These are phyloP conservation scores for Rosa chinensis DNA, from an alignment of 306 rosid species.

Conservation along the genomic window DNA sequence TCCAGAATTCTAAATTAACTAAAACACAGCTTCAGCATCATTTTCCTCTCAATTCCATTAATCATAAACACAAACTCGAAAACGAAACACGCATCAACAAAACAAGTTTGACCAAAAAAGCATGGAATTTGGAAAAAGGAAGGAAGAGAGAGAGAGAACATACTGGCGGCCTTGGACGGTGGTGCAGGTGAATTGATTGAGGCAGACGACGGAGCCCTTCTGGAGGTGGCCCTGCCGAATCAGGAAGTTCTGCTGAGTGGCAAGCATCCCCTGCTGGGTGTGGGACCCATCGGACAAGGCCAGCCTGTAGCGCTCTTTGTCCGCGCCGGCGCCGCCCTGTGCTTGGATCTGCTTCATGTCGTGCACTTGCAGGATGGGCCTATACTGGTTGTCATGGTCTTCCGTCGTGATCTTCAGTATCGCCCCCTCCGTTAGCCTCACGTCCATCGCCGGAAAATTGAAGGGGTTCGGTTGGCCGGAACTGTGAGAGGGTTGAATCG, in stretches of 20 bases:
- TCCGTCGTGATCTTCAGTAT: slow-evolving; percentile 45
- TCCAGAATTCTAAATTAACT: too few relatives aligned
- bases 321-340: slow-evolving; percentile 18
- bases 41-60: not conserved
- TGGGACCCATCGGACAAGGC: slow-evolving; percentile 65
- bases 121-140: not conserved
- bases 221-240: slow-evolving; percentile 51
- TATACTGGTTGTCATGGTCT: slow-evolving; percentile 21
- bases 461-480: not conserved
- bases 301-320: slow-evolving; percentile 58
- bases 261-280: slow-evolving; percentile 75
- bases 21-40: not conserved
- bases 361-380: slow-evolving; percentile 67
- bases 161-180: slow-evolving; percentile 68
- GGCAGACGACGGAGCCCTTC: slow-evolving; percentile 57
- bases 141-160: slow-evolving; percentile 11
- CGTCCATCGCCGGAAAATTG: slow-evolving; percentile 35
- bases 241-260: slow-evolving; percentile 57
- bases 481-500: too few relatives aligned
- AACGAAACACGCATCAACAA: not conserved
- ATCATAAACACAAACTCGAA: not conserved
- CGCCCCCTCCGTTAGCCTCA: slow-evolving; percentile 57
- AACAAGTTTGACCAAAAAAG: not conserved
- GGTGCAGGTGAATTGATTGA: slow-evolving; percentile 54
- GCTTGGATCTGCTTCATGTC: slow-evolving; percentile 55